A percentile compares a stretch with the other conserved stretches of the same genome.
Evolutionary conservation across 192 early-diverging fungal species (phyloP).

Genomic region (Rhizophlyctis rosea): DNA sequence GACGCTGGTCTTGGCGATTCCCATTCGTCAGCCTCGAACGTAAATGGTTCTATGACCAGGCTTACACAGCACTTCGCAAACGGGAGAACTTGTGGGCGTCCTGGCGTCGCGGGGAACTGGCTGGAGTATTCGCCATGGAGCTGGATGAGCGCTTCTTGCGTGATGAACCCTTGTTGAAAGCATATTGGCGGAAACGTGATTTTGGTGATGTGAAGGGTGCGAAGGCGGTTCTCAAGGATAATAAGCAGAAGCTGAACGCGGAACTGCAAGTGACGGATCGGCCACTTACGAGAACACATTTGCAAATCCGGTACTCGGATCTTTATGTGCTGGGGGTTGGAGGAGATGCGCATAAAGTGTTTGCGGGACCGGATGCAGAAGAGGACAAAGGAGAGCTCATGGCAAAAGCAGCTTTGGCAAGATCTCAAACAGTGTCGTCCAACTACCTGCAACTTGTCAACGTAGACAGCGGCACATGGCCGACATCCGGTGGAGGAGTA

Average conservation of each 20-base stretch:
- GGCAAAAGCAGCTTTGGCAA: constrained; percentile 1
- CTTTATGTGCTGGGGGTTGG: constrained; percentile 35
- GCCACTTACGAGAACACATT: constrained; percentile 30
- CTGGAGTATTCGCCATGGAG: constrained; percentile 38
- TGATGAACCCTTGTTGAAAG: constrained; percentile 26
- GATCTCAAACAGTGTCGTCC: no score
- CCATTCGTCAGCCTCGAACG: not conserved
- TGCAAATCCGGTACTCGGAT: constrained; percentile 36
- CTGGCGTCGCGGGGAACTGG: constrained; percentile 37
- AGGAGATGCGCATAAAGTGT: constrained; percentile 30
- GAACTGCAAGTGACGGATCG: constrained; percentile 31
- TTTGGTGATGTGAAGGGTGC: constrained; percentile 26
- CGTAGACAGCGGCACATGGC: constrained; percentile 43
- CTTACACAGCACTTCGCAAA: constrained; percentile 24
- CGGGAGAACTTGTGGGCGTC: constrained; percentile 39
- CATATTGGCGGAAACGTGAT: constrained; percentile 36
- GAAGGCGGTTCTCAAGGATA: constrained; percentile 12
- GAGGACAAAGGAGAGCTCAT: constrained; percentile 4
- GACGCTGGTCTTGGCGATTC: not conserved
- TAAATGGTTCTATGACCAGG: no score
- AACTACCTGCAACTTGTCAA: constrained; percentile 32
- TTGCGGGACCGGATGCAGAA: constrained; percentile 1
- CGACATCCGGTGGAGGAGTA: constrained; percentile 46
- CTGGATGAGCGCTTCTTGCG: constrained; percentile 41
- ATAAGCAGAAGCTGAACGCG: constrained; percentile 26